Evolutionary conservation across 1,284 basidiomycete genomes (phyloP).

Genomic region (Neonothopanus nambi): DNA sequence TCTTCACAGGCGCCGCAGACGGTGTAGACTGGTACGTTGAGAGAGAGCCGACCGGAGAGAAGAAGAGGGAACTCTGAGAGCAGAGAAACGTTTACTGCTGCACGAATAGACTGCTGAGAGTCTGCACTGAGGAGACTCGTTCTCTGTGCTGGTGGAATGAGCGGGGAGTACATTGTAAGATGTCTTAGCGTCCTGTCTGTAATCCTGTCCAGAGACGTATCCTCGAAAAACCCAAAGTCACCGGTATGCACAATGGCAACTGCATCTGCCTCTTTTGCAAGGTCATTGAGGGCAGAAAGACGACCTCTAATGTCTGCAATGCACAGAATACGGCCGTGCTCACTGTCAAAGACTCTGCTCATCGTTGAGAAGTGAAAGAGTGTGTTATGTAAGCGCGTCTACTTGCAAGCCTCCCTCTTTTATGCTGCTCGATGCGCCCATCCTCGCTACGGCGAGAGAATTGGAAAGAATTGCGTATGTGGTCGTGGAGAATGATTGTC

Average conservation of each 20-base stretch:
- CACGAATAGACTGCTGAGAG: conserved; percentile 68
- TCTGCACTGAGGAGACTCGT: conserved; percentile 75
- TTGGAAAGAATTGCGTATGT: too few relatives aligned
- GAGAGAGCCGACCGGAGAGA: conserved; percentile 84
- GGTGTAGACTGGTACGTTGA: conserved; percentile 92
- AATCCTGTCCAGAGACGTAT: conserved; percentile 83
- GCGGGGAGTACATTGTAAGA: conserved; percentile 96
- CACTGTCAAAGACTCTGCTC: conserved; percentile 71
- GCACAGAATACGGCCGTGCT: conserved; percentile 90
- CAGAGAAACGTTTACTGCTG: conserved; percentile 66
- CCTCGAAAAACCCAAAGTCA: conserved; percentile 98
- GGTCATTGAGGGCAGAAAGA: conserved; percentile 85
- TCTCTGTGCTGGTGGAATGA: conserved; percentile 83
- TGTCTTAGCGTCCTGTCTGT: conserved; percentile 95
- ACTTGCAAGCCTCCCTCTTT: too few relatives aligned
- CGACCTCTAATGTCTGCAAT: conserved; percentile 83
- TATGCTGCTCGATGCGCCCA: too few relatives aligned
- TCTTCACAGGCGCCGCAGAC: conserved; percentile 99
- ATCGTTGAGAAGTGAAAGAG: background rate
- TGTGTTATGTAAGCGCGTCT: too few relatives aligned
- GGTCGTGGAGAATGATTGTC: too few relatives aligned
- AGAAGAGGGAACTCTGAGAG: conserved; percentile 95
- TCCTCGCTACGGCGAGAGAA: too few relatives aligned
- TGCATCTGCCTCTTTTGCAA: conserved; percentile 88
- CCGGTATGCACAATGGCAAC: conserved; percentile 97